Conservation (phyloP, 257 asterid species). For the Scutellaria baicalensis region DNA sequence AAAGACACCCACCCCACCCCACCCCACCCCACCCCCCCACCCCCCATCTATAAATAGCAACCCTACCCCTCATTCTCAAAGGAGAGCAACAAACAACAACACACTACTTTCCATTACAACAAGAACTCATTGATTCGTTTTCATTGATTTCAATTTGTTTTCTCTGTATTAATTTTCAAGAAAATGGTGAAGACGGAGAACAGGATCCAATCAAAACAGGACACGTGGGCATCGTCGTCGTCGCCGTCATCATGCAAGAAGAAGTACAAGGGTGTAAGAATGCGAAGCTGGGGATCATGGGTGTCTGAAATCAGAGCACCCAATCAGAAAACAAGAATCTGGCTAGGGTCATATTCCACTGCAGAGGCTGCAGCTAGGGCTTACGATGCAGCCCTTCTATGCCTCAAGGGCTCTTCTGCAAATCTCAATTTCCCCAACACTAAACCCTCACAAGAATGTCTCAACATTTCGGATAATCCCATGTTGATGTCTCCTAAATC, state of each 20-base stretch:
- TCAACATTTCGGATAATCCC: background rate
- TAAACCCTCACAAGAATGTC: background rate
- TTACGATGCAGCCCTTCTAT: slow-evolving; percentile 82
- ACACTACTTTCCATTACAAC: background rate
- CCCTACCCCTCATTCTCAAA: background rate
- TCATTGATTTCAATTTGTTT: too few species aligned
- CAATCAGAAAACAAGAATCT: slow-evolving; percentile 81
- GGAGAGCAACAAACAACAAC: background rate
- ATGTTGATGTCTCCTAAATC: slow-evolving; percentile 58
- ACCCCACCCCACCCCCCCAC: background rate
- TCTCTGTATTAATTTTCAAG: background rate
- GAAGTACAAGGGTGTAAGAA: slow-evolving; percentile 87
- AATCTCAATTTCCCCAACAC: slow-evolving; percentile 65
- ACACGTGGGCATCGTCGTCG: slow-evolving; percentile 9
- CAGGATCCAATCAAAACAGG: slow-evolving; percentile 14
- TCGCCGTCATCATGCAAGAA: background rate
- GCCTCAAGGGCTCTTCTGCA: slow-evolving; percentile 69
- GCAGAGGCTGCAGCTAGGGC: slow-evolving; percentile 98
- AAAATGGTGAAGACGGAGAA: slow-evolving; percentile 59
- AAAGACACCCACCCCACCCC: background rate
- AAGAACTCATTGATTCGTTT: background rate
- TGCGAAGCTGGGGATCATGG: slow-evolving; percentile 96
- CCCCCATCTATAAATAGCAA: slow-evolving; percentile 28
- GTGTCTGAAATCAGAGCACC: slow-evolving; percentile 95
- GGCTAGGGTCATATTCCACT: slow-evolving; percentile 93